Conservation (phyloP, 768 basidiomycete genomes). For the Rhodosporidiobolus sp. region DNA sequence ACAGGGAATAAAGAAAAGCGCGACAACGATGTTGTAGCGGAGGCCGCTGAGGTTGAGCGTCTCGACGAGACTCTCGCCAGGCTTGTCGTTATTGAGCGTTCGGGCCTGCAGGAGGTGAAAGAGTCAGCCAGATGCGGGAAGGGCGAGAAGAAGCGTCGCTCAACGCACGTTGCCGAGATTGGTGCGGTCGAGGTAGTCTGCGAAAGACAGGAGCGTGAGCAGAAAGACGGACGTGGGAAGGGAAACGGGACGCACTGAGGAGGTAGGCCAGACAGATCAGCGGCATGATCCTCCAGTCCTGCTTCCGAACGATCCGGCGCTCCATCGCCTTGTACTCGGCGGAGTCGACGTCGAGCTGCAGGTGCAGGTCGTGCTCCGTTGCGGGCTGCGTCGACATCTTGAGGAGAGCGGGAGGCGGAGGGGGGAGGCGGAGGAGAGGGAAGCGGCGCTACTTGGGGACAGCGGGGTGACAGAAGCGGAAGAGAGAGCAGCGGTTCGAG, state of each 20-base stretch:
- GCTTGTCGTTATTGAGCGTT: constrained; percentile 24
- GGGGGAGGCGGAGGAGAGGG: too few relatives aligned
- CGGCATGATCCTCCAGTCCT: constrained; percentile 22
- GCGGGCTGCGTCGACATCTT: too few relatives aligned
- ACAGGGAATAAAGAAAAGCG: constrained; percentile 20
- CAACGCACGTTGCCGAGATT: constrained; percentile 13
- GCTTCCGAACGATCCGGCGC: constrained; percentile 22
- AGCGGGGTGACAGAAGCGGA: too few relatives aligned
- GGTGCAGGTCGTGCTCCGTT: constrained; percentile 2
- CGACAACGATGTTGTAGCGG: constrained; percentile 19
- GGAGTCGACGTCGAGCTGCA: constrained; percentile 11
- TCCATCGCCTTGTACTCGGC: constrained; percentile 21
- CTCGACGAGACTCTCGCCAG: constrained; percentile 20
- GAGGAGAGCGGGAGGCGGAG: too few relatives aligned
- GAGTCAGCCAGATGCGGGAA: too few relatives aligned
- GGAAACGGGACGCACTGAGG: neutral
- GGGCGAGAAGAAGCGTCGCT: too few relatives aligned
- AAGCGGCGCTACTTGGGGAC: too few relatives aligned
- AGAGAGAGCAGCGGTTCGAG: too few relatives aligned
- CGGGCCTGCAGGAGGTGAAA: too few relatives aligned
- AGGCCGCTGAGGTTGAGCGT: constrained; percentile 6
- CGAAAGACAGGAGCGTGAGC: neutral
- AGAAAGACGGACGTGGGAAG: too few relatives aligned
- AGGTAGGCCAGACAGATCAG: constrained; percentile 16
- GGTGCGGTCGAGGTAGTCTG: constrained; percentile 9